Evolutionary conservation across 352 stramenopile genomes (phyloP), one percentile per base, ranked within the genome.

Genomic region (Lagenidium giganteum): DNA sequence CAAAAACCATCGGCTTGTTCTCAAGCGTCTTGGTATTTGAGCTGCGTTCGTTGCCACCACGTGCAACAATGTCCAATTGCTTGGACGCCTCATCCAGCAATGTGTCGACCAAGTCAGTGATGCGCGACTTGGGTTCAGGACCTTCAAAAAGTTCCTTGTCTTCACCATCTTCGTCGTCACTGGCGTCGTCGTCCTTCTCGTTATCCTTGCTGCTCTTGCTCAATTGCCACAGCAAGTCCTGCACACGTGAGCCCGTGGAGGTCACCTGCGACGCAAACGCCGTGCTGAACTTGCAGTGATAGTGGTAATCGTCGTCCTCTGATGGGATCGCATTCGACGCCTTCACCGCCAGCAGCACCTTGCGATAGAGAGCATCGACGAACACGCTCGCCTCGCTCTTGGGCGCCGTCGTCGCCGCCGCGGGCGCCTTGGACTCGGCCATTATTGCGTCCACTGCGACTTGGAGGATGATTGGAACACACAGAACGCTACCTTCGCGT

Each of bases 251-350:
- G 4, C 70, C 54, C 4, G 61, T 64, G 16, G 42, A 23, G 16
- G 66, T 61, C 34, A 67, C 61, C 16, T 67, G 54, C 8, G 61
- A 22, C 5, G 63, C 47, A 35, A 89, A 89, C 9, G 64, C 66
- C 30, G 58, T 36, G 54, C 69, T 89, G 55, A 91, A 91, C 50
- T 87, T 75, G 50, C 52, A 55, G 54, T 93, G 77, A 57, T 75
- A 93, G 54, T 93, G 71, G 47, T 84, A 93, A 23, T 85, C 82
- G 45, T 93, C 82, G 43, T 93, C 77, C 41, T 90, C 79, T 7
- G 58, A 86, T 17, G 72, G 67, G 17, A 93, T 61, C 0, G 41
- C 73, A 55, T 93, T 93, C 30, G 82, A 88, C 7, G 78, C 82
- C 60, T 93, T 93, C 16, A 93, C 82, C 6, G 66, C 65, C 20